Percentiles rank a stretch among this genome's conserved stretches.
phyloP scores from a whole-genome alignment of 441 rosid species.

The Bruguiera hainesii region DNA sequence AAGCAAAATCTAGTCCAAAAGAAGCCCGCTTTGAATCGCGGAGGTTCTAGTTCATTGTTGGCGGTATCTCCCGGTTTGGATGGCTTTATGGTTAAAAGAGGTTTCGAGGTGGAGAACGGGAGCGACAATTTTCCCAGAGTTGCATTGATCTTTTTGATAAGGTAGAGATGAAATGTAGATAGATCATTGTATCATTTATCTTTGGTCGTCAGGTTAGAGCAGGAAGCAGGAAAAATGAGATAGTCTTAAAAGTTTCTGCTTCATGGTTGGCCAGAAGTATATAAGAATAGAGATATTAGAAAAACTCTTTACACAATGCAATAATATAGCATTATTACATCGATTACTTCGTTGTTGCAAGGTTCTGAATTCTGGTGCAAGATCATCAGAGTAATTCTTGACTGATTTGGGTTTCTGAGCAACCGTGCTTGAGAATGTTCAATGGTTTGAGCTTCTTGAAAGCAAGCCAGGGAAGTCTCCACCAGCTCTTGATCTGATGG shows the following conservation, averaged over 20 bases:
- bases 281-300: background rate
- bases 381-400: too few species aligned
- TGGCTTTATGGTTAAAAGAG: slow-evolving; percentile 1
- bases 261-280: slow-evolving; percentile 14
- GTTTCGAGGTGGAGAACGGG: background rate
- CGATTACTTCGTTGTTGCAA: too few species aligned
- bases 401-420: too few species aligned
- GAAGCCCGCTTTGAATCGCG: background rate
- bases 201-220: background rate
- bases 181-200: slow-evolving; percentile 9
- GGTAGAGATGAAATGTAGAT: background rate
- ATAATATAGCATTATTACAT: too few species aligned
- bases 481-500: slow-evolving; percentile 76
- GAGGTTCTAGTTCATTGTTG: background rate
- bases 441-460: slow-evolving; percentile 73
- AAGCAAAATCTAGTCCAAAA: background rate
- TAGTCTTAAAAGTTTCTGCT: background rate
- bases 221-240: background rate
- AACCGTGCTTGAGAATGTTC: slow-evolving; percentile 64
- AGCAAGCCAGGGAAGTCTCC: slow-evolving; percentile 62
- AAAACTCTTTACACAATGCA: too few species aligned
- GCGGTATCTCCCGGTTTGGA: background rate
- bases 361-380: too few species aligned
- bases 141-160: background rate
- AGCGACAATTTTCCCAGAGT: background rate